Evolutionary conservation across 768 basidiomycete genomes (phyloP).

Genomic region (Mycena indigotica): DNA sequence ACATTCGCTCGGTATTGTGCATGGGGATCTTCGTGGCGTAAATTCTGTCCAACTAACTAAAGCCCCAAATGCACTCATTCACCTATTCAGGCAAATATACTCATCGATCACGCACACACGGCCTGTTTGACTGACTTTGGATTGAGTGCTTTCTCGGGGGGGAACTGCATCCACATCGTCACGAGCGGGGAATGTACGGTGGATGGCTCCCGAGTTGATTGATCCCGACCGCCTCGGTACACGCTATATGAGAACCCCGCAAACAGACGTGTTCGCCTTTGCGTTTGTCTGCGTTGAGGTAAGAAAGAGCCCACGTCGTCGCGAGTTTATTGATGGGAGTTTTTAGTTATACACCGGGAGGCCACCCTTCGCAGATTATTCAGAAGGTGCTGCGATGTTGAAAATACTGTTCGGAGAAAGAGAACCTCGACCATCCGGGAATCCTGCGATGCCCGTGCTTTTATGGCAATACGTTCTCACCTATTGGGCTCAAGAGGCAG

Average conservation of each 20-base stretch:
- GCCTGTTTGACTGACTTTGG: slow-evolving; percentile 40
- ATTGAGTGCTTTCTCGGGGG: slow-evolving; percentile 32
- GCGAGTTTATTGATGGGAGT: not conserved
- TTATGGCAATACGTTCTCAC: not conserved
- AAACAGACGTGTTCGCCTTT: slow-evolving; percentile 37
- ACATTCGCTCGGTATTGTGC: slow-evolving; percentile 23
- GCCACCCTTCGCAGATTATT: slow-evolving; percentile 9
- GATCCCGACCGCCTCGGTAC: slow-evolving; percentile 30
- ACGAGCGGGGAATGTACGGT: slow-evolving; percentile 31
- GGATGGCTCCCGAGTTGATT: slow-evolving; percentile 42
- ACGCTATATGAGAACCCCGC: slow-evolving; percentile 28
- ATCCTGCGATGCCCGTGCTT: not conserved
- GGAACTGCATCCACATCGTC: slow-evolving; percentile 29
- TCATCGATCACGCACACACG: slow-evolving; percentile 33
- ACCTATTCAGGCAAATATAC: slow-evolving; percentile 33
- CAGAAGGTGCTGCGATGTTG: slow-evolving; percentile 5
- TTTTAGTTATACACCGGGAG: slow-evolving; percentile 13
- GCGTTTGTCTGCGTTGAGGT: slow-evolving; percentile 38
- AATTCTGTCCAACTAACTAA: not conserved
- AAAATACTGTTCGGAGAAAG: slow-evolving; percentile 9
- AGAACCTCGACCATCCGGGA: slow-evolving; percentile 6
- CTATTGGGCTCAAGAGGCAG: not conserved
- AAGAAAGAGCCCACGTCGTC: not conserved
- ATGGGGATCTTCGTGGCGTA: slow-evolving; percentile 27
- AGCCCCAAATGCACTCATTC: not conserved